Conservation (phyloP, 192 early-diverging fungal genomes). For the Diversispora eburnea region DNA sequence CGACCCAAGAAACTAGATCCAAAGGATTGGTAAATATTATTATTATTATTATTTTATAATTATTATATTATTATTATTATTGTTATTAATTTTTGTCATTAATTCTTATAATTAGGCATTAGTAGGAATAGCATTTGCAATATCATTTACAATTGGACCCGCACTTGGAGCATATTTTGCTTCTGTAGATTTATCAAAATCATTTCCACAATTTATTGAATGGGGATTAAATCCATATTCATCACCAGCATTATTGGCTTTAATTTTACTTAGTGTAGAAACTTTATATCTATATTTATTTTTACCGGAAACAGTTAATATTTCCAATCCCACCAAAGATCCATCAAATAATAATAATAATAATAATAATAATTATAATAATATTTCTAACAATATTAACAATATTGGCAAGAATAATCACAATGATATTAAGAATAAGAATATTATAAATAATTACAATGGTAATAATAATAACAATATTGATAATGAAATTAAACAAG, state of each 20-base stretch:
- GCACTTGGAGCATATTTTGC: conserved; percentile 81
- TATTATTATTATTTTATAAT: conserved; percentile 10
- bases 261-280: conserved; percentile 78
- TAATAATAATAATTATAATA: too few species aligned
- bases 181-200: conserved; percentile 45
- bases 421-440: too few species aligned
- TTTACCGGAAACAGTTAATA: conserved; percentile 72
- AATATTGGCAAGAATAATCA: too few species aligned
- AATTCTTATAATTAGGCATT: conserved; percentile 68
- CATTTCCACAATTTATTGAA: conserved; percentile 41
- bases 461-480: too few species aligned
- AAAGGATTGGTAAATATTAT: conserved; percentile 62
- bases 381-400: too few species aligned
- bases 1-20: conserved; percentile 70
- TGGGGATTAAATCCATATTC: conserved; percentile 73
- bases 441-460: too few species aligned
- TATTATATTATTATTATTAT: background rate
- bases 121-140: conserved; percentile 95
- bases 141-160: conserved; percentile 94
- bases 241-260: conserved; percentile 80
- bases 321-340: conserved; percentile 24
- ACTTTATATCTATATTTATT: conserved; percentile 67
- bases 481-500: too few species aligned
- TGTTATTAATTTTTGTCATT: background rate
- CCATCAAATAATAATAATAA: background rate